Percentiles rank a stretch among this genome's conserved stretches.
Evolutionary conservation across 495 filamentous ascomycete genomes (phyloP).

Genomic region (Echria macrotheca): DNA sequence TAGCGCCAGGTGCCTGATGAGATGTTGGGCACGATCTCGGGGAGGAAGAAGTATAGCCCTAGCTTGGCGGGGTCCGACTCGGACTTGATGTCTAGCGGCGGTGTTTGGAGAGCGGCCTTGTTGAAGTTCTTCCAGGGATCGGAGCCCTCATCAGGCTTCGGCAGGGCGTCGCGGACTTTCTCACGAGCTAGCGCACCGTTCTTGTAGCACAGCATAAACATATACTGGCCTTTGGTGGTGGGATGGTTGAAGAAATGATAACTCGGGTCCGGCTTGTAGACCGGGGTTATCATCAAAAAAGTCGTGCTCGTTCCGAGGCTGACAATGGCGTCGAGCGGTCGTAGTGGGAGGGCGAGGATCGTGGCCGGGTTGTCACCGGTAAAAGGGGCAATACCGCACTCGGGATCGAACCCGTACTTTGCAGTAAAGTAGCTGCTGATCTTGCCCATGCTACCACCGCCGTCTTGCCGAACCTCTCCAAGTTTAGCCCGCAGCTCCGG

Average conservation of each 20-base stretch:
- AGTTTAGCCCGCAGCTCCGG: constrained; percentile 71
- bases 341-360: constrained; percentile 82
- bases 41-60: constrained; percentile 88
- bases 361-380: constrained; percentile 97
- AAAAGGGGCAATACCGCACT: constrained; percentile 74
- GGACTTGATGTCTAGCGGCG: constrained; percentile 56
- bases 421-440: constrained; percentile 70
- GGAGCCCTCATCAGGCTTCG: constrained; percentile 30
- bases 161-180: constrained; percentile 66
- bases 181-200: constrained; percentile 94
- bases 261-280: constrained; percentile 78
- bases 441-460: constrained; percentile 68
- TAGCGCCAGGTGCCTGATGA: constrained; percentile 78
- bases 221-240: constrained; percentile 72
- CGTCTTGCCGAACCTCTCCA: constrained; percentile 71
- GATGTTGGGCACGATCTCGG: constrained; percentile 93
- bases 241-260: constrained; percentile 91
- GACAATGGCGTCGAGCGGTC: constrained; percentile 84
- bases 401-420: constrained; percentile 69
- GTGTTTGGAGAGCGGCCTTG: constrained; percentile 53
- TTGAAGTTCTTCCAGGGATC: constrained; percentile 78
- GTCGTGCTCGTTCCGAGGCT: constrained; percentile 93
- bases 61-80: constrained; percentile 62
- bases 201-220: constrained; percentile 99
- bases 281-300: constrained; percentile 90